Conservation (phyloP, 768 basidiomycete genomes). For the Thelephora ganbajun region DNA sequence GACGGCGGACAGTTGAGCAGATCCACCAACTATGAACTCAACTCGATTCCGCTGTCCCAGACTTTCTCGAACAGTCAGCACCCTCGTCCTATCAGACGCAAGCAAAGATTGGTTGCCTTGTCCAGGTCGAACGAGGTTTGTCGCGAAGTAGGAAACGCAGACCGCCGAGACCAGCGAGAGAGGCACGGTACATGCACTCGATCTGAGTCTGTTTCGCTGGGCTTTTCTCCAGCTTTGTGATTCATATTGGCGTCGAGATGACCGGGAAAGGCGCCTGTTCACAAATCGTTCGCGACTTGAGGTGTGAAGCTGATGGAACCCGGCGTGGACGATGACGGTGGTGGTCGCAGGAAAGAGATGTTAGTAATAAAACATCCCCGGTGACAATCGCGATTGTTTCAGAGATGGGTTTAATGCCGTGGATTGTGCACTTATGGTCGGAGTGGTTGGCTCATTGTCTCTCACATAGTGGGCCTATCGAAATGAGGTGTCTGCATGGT, state of each 20-base stretch:
- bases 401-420: no score
- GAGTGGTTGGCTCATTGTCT: no score
- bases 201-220: constrained; percentile 56
- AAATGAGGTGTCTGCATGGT: no score
- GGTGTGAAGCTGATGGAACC: constrained; percentile 50
- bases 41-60: constrained; percentile 87
- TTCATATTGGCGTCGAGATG: constrained; percentile 52
- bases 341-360: constrained; percentile 83
- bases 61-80: constrained; percentile 53
- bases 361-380: no score
- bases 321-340: constrained; percentile 39
- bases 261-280: constrained; percentile 58
- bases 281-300: constrained; percentile 81
- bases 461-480: no score
- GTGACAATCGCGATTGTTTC: no score
- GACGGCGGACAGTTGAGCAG: constrained; percentile 11
- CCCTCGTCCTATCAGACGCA: constrained; percentile 6
- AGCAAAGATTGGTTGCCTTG: no score
- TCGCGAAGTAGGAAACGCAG: constrained; percentile 45
- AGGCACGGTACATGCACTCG: constrained; percentile 33
- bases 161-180: constrained; percentile 8
- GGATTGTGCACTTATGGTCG: no score
- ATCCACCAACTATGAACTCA: constrained; percentile 62
- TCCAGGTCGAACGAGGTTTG: constrained; percentile 82
- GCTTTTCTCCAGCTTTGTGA: constrained; percentile 16